These are phyloP conservation scores for Magnaporthiopsis rhizophila DNA, from an alignment of 2,329 filamentous ascomycete species.

Conservation along the genomic window DNA sequence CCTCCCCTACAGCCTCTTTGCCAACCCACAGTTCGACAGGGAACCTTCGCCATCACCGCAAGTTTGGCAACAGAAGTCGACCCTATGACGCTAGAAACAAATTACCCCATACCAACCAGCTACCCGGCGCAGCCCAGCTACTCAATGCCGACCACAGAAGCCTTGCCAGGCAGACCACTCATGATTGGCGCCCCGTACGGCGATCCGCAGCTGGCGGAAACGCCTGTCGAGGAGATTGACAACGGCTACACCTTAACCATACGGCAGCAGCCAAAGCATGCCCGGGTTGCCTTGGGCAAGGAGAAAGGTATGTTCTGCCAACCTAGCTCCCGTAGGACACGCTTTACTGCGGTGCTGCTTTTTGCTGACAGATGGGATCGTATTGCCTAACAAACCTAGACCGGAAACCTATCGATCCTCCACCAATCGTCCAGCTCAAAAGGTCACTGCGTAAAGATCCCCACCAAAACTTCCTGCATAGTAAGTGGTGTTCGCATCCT, in stretches of 20 bases:
- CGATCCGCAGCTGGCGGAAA: background rate
- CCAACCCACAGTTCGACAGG: no score
- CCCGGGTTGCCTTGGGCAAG: slow-evolving; percentile 62
- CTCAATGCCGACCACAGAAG: background rate
- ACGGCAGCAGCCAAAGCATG: slow-evolving; percentile 59
- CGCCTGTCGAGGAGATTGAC: background rate
- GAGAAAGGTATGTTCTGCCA: slow-evolving; percentile 54
- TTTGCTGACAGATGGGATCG: slow-evolving; percentile 1
- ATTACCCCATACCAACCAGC: slow-evolving; percentile 1
- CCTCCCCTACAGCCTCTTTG: no score
- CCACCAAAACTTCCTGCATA: slow-evolving; percentile 42
- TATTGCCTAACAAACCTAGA: slow-evolving; percentile 34
- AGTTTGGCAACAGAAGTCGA: background rate
- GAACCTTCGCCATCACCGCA: background rate
- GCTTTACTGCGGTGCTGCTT: background rate
- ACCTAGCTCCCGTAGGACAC: no score
- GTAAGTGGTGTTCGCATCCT: slow-evolving; percentile 33
- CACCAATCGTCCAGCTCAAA: slow-evolving; percentile 70
- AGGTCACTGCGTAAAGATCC: slow-evolving; percentile 37
- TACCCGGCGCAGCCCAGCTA: background rate
- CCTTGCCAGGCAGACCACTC: background rate
- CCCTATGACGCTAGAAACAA: background rate
- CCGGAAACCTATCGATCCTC: slow-evolving; percentile 81
- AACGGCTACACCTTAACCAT: slow-evolving; percentile 29
- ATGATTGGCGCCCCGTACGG: background rate